These are phyloP conservation scores for Ophiostoma piceae DNA, from an alignment of 2,329 filamentous ascomycete genomes.

Conservation along the genomic window DNA sequence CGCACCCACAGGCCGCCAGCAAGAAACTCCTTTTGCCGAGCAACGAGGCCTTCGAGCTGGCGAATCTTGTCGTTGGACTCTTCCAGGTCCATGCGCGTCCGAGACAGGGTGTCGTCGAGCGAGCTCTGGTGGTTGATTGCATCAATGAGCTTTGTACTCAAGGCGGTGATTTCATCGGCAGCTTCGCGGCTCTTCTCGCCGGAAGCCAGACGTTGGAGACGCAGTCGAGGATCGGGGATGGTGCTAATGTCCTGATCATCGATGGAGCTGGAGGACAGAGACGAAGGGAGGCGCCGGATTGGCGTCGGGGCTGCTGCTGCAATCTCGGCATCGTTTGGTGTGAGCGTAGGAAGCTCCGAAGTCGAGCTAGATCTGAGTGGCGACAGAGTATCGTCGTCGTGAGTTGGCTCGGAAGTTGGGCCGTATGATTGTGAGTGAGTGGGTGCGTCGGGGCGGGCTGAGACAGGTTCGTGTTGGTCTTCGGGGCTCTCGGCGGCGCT, in stretches of 20 bases:
- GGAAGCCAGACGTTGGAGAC: conserved; percentile 27
- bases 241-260: conserved; percentile 62
- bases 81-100: conserved; percentile 78
- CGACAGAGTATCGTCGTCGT: background rate
- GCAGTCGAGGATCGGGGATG: conserved; percentile 58
- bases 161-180: conserved; percentile 70
- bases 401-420: background rate
- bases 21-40: conserved; percentile 66
- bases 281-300: conserved; percentile 25
- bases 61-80: conserved; percentile 61
- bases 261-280: conserved; percentile 37
- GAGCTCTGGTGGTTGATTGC: conserved; percentile 95
- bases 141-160: conserved; percentile 94
- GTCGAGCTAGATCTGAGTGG: conserved; percentile 1
- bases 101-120: conserved; percentile 80
- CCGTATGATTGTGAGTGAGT: background rate
- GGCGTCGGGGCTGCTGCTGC: background rate
- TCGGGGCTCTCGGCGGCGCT: background rate
- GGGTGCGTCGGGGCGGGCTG: background rate
- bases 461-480: background rate
- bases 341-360: background rate
- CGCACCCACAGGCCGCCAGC: conserved; percentile 69
- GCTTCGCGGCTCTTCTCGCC: conserved; percentile 1
- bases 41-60: conserved; percentile 60
- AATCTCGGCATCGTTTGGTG: background rate